A percentile compares a stretch with the other conserved stretches of the same genome.
phyloP scores from a whole-genome alignment of 2,329 filamentous ascomycete genomes.

The Colletotrichum plurivorum region DNA sequence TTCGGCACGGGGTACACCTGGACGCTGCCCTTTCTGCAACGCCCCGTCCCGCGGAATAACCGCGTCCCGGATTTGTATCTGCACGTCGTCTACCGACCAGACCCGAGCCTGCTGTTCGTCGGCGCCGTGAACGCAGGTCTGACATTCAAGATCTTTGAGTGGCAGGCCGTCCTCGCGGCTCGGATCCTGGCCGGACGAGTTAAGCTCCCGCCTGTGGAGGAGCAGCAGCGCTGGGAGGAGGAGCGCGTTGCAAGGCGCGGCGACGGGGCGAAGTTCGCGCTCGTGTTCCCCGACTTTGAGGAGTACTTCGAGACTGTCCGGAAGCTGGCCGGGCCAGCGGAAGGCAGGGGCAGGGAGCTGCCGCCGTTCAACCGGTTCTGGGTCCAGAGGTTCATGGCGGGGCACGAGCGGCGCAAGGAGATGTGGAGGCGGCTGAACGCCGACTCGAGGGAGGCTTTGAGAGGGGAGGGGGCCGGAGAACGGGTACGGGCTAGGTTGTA shows the following conservation, averaged over 20 bases:
- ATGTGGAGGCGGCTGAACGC: conserved; percentile 70
- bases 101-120: conserved; percentile 70
- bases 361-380: conserved; percentile 62
- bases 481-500: conserved; percentile 5
- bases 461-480: background rate
- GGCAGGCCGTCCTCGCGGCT: conserved; percentile 75
- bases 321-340: conserved; percentile 62
- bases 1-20: conserved; percentile 79
- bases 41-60: conserved; percentile 60
- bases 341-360: conserved; percentile 59
- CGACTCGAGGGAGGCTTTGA: conserved; percentile 16
- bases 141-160: conserved; percentile 79
- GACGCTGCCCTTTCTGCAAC: conserved; percentile 72
- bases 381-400: conserved; percentile 65
- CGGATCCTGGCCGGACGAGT: conserved; percentile 67
- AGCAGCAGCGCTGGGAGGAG: conserved; percentile 69
- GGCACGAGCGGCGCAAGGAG: conserved; percentile 67
- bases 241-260: conserved; percentile 67
- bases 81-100: conserved; percentile 68
- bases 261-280: conserved; percentile 69
- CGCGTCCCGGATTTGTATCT: conserved; percentile 70
- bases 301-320: conserved; percentile 74
- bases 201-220: conserved; percentile 61
- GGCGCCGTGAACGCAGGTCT: conserved; percentile 70
- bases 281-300: conserved; percentile 74